Percentiles rank a stretch among this genome's conserved stretches.
Conservation (phyloP, 129 eudicot genomes). For the Artemisia argyi region DNA sequence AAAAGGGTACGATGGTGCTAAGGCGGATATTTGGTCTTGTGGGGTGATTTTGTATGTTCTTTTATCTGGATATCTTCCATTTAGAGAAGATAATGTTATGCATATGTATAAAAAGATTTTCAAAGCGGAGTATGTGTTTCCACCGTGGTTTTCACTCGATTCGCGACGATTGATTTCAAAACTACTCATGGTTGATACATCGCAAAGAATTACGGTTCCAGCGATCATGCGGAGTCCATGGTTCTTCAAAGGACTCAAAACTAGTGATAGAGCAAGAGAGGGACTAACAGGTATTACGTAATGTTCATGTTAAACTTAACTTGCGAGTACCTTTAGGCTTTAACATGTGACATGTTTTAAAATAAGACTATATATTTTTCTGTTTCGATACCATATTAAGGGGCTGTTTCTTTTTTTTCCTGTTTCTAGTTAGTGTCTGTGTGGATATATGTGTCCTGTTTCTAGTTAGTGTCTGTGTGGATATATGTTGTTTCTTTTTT, state of each 20-base stretch:
- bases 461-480: too few species aligned
- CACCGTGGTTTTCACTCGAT: slow-evolving; percentile 73
- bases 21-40: slow-evolving; percentile 79
- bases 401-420: too few species aligned
- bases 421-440: too few species aligned
- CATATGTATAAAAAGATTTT: slow-evolving; percentile 69
- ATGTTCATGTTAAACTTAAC: too few species aligned
- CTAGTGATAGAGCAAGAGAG: slow-evolving; percentile 12
- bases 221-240: slow-evolving; percentile 23
- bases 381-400: too few species aligned
- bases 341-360: too few species aligned
- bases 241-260: slow-evolving; percentile 18
- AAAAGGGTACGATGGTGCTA: slow-evolving; percentile 76
- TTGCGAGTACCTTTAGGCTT: too few species aligned
- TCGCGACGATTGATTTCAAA: slow-evolving; percentile 53
- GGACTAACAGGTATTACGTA: background rate
- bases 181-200: slow-evolving; percentile 54
- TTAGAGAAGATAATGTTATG: slow-evolving; percentile 79
- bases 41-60: slow-evolving; percentile 78
- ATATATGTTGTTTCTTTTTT: too few species aligned
- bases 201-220: slow-evolving; percentile 37
- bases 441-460: too few species aligned
- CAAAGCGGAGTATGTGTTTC: slow-evolving; percentile 68
- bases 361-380: too few species aligned
- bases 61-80: slow-evolving; percentile 72